These are phyloP conservation scores for Mikania micrantha DNA, from an alignment of 129 eudicot species.

Conservation along the genomic window DNA sequence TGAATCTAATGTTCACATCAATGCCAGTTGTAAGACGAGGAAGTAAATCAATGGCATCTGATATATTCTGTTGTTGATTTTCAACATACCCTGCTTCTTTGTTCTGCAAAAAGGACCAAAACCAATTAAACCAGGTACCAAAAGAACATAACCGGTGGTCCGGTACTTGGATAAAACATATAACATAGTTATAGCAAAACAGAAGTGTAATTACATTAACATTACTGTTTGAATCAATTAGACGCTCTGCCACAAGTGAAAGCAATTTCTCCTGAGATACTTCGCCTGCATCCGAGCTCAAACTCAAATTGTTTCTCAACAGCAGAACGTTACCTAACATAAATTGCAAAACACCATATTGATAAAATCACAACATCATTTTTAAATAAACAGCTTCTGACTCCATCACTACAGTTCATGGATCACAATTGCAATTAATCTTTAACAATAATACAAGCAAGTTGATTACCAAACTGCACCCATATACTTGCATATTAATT, in stretches of 20 bases:
- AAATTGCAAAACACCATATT: background rate
- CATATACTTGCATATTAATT: background rate
- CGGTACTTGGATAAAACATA: background rate
- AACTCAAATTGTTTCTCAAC: conserved; percentile 65
- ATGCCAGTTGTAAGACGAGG: conserved; percentile 93
- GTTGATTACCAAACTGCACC: conserved; percentile 3
- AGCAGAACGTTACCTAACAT: conserved; percentile 68
- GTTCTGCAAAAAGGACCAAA: conserved; percentile 44
- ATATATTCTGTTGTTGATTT: conserved; percentile 81
- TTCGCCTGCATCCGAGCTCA: conserved; percentile 67
- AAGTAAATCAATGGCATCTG: conserved; percentile 91
- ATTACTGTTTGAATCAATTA: conserved; percentile 81
- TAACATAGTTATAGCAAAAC: background rate
- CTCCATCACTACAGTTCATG: background rate
- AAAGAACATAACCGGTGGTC: background rate
- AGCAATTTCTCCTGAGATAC: conserved; percentile 92
- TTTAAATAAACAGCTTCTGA: background rate
- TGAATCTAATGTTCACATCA: conserved; percentile 82
- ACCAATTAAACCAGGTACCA: background rate
- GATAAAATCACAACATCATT: background rate
- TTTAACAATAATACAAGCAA: conserved; percentile 4
- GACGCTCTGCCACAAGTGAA: conserved; percentile 76
- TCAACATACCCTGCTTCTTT: conserved; percentile 85
- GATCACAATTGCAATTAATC: conserved; percentile 10
- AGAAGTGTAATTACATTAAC: conserved; percentile 38